Base-by-base conservation (phyloP, 352 stramenopile species). In the Blastocystis sp. region DNA sequence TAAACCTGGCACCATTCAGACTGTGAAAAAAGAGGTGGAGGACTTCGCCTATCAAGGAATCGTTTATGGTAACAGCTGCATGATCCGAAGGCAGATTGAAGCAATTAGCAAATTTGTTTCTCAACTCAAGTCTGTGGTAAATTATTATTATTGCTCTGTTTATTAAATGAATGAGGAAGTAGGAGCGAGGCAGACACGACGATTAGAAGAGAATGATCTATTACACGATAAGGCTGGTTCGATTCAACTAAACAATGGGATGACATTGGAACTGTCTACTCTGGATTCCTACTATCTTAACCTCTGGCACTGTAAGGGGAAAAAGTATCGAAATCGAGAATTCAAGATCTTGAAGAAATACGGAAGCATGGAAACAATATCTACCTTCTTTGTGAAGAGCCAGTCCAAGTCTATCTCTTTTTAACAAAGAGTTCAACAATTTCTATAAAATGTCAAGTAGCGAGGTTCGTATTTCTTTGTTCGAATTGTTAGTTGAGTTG, bases 71-170 rank as follows among this genome's bases (percentile, higher is more conserved):
- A 84, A 26, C 45, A 34, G 59, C 23, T 84, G 73, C 45, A 47
- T 66, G 73, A 29, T 84, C 18, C 59, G 62, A 37, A 56, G 73
- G 53, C 53, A 68, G 20, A 84, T 66, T 11, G 73, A 84, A 64
- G 47, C 23, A 18, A 84, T 84, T 18, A 50, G 50, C 4, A 84
- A 84, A 43, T 84, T 84, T 43, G 13, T 84, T 23, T 84, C 73
- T 3, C 39, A 64, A n/a, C 53, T 84, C 11, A 84, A 84, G 26
- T 53, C 59, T 39, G 68, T 84, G 13, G n/a, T 84, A 26, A 84
- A 66, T 53, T 68, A 64, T 64, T 84, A 84, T 84, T n/a, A 69
- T 11, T 84, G 50, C 53, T 15, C 41, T 63, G 73, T 39, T 56
- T 55, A 45, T 66, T 50, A 29, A 54, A 47, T 43, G 20, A 23